Base-by-base conservation (phyloP, 345 rosid genomes). In the Nasturtium officinale region DNA sequence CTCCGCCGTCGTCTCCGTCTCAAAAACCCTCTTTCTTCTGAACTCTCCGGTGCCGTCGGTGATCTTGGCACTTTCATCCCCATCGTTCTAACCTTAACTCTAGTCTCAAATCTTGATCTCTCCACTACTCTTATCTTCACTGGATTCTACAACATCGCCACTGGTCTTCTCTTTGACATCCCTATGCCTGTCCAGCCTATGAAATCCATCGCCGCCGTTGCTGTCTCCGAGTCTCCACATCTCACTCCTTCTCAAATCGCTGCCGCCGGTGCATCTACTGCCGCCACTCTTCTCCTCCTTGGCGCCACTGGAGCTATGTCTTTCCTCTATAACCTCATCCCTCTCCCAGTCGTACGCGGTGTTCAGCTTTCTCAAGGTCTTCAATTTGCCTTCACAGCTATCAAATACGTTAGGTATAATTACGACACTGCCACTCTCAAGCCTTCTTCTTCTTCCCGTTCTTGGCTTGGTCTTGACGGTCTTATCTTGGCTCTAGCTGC, bases 291-390 rank as follows among this genome's bases (percentile, higher is more conserved):
- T 72, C 83, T 87, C 69, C 23, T 90, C 69, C 91, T 89, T 25
- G 96, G 96, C 23, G 72, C 75, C 72, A 84, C 91, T 58, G 89
- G 96, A 40, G 88, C 88, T 69, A 89, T 89, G 96, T 87, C 96
- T 37, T 76, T 80, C 62, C 78, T 89, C 64, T 91, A 91, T 80
- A 85, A 85, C 7, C 67, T 81, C 75, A 81, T 91, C 51, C 97
- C 97, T 40, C 88, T 88, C 54, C 96, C 98, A 1, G 98, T 92
- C 23, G 98, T 92, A 23, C 90, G 98, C 12, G 96, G 98, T 18
- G 90, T 92, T 59, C 98, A 92, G 94, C 92, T 92, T 72, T 92
- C 96, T 57, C 98, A 92, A 60, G 98, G 98, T 7, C 94, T 92
- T 58, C 76, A 87, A 51, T 92, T 92, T 55, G 92, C 98, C 65